Base-by-base conservation (phyloP, 495 filamentous ascomycete species). In the Talaromyces liani region DNA sequence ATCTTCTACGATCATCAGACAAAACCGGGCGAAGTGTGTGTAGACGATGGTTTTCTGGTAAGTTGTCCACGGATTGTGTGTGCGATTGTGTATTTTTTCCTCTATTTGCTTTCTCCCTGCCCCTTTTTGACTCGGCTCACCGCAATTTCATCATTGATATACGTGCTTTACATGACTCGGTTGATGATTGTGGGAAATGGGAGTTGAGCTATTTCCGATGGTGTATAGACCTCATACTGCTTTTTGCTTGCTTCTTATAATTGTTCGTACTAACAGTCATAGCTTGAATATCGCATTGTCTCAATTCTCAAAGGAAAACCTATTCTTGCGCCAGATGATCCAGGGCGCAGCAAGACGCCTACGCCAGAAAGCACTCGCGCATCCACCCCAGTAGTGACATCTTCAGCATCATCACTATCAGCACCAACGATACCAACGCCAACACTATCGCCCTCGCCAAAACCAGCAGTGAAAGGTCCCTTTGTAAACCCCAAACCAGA, bases 401-500 rank as follows among this genome's bases (percentile, higher is more conserved):
- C 39, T 27, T 12, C 45, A 36, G 16, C 59, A 47, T 47, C 59
- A 41, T 36, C 29, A 22, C 22, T 24, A 41, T 45, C 22, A 16
- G 22, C 34, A 8, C 20, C 36, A 5, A n/a, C 36, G 6, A 49
- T 25, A 29, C 25, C 41, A 47, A 47, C 41, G 34, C 24, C 45
- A 36, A 22, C 25, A 34, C 16, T 9, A 6, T 16, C 41, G 1
- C 27, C 27, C 8, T 36, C 56, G 9, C 6, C 36, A 34, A 18
- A 51, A 39, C 22, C 60, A 14, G 34, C 61, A 8, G 53, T 55
- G 9, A 47, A 61, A 18, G 66, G 66, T 3, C 66, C 66, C 0
- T 68, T 68, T n/a, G 60, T 66, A 22, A 56, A 68, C 16, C 65
- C 66, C 14, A 60, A 60, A 18, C 57, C 65, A 20, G 62, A 68